Evolutionary conservation across 768 basidiomycete species (phyloP).

Genomic region (Galerina marginata): DNA sequence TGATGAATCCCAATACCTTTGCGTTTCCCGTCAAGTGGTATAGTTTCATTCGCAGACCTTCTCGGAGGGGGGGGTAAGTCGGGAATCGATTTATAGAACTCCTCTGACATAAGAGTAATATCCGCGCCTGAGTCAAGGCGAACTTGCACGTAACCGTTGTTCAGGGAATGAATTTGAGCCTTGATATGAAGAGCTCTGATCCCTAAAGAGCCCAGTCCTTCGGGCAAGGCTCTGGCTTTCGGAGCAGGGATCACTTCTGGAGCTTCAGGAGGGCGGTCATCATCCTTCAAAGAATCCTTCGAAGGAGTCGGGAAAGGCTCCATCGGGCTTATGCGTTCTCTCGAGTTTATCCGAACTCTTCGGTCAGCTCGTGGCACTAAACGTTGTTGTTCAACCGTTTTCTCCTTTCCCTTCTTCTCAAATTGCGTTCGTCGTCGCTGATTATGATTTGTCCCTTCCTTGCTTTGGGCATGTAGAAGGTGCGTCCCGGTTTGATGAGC

Average conservation of each 20-base stretch:
- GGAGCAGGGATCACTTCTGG: neutral
- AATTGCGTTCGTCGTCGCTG: neutral
- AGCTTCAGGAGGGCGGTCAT: neutral
- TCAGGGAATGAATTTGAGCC: neutral
- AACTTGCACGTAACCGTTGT: neutral
- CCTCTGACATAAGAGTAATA: conserved; percentile 11
- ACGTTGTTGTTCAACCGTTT: neutral
- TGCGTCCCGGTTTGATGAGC: neutral
- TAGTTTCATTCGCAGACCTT: conserved; percentile 20
- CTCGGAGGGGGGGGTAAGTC: conserved; percentile 6
- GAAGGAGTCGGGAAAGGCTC: neutral
- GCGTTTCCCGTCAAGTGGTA: conserved; percentile 16
- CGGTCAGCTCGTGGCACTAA: neutral
- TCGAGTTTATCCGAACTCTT: neutral
- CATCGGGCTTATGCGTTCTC: neutral
- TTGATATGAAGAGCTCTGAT: conserved; percentile 5
- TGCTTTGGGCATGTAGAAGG: neutral
- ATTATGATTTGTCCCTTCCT: neutral
- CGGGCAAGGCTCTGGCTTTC: conserved; percentile 5
- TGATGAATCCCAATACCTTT: conserved; percentile 21
- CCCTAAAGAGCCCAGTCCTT: conserved; percentile 16
- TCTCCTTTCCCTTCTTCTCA: neutral
- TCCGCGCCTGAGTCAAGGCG: conserved; percentile 6
- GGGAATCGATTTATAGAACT: conserved; percentile 8
- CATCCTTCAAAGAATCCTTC: neutral